A percentile compares a stretch with the other conserved stretches of the same genome.
Conservation (phyloP, 768 basidiomycete species). For the Phlebiopsis flavidoalba region DNA sequence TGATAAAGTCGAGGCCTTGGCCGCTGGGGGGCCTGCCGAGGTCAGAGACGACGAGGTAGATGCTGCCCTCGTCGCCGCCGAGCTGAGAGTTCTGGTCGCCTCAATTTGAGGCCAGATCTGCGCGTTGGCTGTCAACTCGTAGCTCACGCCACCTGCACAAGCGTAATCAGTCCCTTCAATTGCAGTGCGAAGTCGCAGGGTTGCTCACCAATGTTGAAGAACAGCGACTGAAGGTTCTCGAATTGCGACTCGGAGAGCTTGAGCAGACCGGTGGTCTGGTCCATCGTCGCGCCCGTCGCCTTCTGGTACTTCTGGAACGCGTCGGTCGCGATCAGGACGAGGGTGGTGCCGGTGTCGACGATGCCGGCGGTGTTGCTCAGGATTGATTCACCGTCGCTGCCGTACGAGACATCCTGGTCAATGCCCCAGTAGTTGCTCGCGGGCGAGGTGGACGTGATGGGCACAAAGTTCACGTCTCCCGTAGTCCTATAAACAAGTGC, state of each 20-base stretch:
- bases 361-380: constrained; percentile 37
- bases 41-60: constrained; percentile 56
- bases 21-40: constrained; percentile 46
- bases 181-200: not conserved
- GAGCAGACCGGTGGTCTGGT: constrained; percentile 53
- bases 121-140: constrained; percentile 57
- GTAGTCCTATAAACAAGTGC: constrained; percentile 24
- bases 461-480: constrained; percentile 30
- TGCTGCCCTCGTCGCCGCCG: constrained; percentile 44
- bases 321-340: constrained; percentile 49
- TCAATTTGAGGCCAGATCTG: constrained; percentile 65
- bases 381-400: constrained; percentile 20
- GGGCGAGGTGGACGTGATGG: constrained; percentile 41
- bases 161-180: not conserved
- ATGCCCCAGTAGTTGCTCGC: constrained; percentile 48
- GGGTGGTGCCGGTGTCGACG: constrained; percentile 51
- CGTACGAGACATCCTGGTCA: constrained; percentile 37
- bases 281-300: constrained; percentile 47
- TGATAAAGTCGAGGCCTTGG: constrained; percentile 61
- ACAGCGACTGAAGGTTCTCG: constrained; percentile 41
- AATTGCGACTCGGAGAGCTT: constrained; percentile 47
- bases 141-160: constrained; percentile 34
- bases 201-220: constrained; percentile 41
- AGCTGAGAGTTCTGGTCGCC: constrained; percentile 52
- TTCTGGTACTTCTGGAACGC: constrained; percentile 51